Conservation (phyloP, 2,329 filamentous ascomycete genomes). For the Ophiostoma perfectum region DNA sequence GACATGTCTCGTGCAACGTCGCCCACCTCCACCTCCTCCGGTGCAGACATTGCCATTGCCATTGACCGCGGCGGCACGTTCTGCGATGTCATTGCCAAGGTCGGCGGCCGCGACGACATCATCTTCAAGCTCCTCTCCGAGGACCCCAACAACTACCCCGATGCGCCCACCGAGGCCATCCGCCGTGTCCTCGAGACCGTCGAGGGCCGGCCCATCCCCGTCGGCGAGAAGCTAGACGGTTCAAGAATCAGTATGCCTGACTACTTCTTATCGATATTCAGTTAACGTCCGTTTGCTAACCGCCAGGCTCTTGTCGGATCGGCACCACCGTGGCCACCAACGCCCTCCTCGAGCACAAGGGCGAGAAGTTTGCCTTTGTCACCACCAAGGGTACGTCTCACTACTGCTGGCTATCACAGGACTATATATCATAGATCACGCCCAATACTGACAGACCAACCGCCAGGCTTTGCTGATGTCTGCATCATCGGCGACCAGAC, state of each 20-base stretch:
- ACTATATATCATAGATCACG: no score
- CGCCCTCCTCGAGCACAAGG: conserved; percentile 81
- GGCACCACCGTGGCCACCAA: conserved; percentile 94
- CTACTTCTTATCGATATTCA: neutral
- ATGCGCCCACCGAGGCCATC: conserved; percentile 64
- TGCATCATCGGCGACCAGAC: conserved; percentile 86
- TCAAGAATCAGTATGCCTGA: neutral
- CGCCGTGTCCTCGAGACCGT: conserved; percentile 40
- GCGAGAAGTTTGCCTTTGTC: conserved; percentile 82
- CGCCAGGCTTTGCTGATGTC: conserved; percentile 72
- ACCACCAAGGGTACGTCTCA: conserved; percentile 54
- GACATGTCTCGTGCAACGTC: neutral
- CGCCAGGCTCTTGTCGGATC: conserved; percentile 56
- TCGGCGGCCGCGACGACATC: conserved; percentile 35
- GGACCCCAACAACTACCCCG: conserved; percentile 61
- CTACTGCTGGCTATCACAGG: neutral
- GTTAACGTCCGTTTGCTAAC: neutral
- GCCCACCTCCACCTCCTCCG: neutral
- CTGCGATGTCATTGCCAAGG: conserved; percentile 29
- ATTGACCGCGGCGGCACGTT: conserved; percentile 24
- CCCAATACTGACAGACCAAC: neutral
- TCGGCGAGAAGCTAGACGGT: conserved; percentile 49
- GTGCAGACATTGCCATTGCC: conserved; percentile 18
- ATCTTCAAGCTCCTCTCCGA: conserved; percentile 60
- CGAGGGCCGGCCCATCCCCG: conserved; percentile 51